Evolutionary conservation across 495 filamentous ascomycete genomes (phyloP), one percentile per base, ranked within the genome.

Genomic region (Podospora conica): DNA sequence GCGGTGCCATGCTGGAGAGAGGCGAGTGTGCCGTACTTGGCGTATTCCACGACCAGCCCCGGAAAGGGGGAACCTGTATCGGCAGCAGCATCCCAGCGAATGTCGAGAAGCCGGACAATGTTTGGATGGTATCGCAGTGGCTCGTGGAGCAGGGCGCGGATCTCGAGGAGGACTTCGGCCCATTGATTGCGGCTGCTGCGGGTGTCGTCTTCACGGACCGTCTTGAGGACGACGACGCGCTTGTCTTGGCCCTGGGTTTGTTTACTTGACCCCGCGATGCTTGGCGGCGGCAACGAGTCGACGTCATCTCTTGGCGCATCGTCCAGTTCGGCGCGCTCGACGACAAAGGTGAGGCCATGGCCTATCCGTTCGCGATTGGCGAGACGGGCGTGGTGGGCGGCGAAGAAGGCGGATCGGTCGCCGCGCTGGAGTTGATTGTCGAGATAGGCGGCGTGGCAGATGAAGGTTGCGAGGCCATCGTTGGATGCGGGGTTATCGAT

Each of bases 91-190:
- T 61, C 60, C 67, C 67, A 69, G 18, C 59, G 31, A 21, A 69
- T 63, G n/a, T 66, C 67, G 7, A 69, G 67, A 18, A 69, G 58
- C 18, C 64, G 23, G 23, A 69, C 67, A 25, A 69, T 69, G 29
- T 69, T 69, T 29, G 67, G 67, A 20, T 69, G 67, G 53, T 69
- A 69, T 3, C 64, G 67, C 24, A 69, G 33, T 2, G 60, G 65
- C 24, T 65, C 29, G 29, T 69, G 64, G 8, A 66, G 64, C 48
- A 69, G 53, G 24, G 61, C 61, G 22, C 66, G 27, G 25, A 62
- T 64, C 23, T 66, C 64, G 15, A 66, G 40, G 21, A 66, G 58
- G 25, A 66, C 58, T 24, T 66, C 64, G 10, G n/a, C 48, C 64
- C 64, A 66, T 24, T 60, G 64, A 9, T 60, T 24, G 6, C 31